Base-by-base conservation (phyloP, 768 basidiomycete genomes). In the Xanthoconium purpureum region DNA sequence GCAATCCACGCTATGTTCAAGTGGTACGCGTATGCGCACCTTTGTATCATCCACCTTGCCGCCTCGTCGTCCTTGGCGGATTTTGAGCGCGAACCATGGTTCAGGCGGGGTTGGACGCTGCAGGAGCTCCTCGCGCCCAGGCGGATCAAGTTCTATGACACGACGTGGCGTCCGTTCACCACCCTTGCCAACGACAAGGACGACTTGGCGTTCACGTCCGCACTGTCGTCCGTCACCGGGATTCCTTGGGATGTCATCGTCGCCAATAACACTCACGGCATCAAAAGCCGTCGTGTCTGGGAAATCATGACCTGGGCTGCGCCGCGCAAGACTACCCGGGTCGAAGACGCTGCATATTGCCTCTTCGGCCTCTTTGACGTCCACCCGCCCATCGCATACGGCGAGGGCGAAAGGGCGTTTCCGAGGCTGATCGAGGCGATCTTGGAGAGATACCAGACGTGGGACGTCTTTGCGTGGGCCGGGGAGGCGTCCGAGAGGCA, bases 221-320 rank as follows among this genome's bases (percentile, higher is more conserved):
- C 30, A 9, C 47, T 68, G 20, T 63, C 57, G 14, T 10, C 12
- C 6, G 49, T 66, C 28, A 70, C 67, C 0, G 47, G 57, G 5
- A 70, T 68, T 13, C 67, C 67, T 18, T 33, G n/a, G 5, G 47
- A 53, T 0, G 58, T 46, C 6, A 30, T 67, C 42, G n/a, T 56
- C 13, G 58, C 63, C 1, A 63, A 70, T 36, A 70, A 63, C 18
- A 64, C 55, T 28, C 59, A 30, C 15, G 62, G 58, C 5, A 53
- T 61, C 58, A 62, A 54, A 45, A 47, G 58, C 3, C 57, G 32
- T 39, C 33, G 60, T 3, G 38, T 63, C 29, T 60, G 59, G 58
- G 66, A 72, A 48, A 66, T 66, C 54, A 64, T 72, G 60, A 63
- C 60, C 0, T 73, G 71, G 71, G 71, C 72, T 14, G 52, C 72